Evolutionary conservation across 192 early-diverging fungal genomes (phyloP).

Genomic region (Fimicolochytrium jonesii): DNA sequence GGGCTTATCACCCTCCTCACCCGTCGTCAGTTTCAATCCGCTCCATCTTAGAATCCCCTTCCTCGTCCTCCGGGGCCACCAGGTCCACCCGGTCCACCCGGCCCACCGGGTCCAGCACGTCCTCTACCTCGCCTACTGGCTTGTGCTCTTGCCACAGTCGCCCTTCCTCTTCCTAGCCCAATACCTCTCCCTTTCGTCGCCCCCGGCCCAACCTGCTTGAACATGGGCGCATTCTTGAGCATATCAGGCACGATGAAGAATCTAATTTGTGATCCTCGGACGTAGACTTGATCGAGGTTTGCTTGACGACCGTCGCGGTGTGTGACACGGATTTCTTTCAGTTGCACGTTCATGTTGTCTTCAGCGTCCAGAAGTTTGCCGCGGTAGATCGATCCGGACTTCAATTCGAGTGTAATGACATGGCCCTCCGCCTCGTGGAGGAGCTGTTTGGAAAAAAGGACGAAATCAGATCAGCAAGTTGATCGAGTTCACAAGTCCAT

Average conservation of each 20-base stretch:
- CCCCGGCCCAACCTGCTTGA: conserved; percentile 85
- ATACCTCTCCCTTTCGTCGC: conserved; percentile 77
- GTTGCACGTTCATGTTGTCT: conserved; percentile 99
- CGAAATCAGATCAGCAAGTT: background rate
- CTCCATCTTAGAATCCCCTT: no score
- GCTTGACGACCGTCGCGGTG: conserved; percentile 85
- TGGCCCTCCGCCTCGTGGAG: conserved; percentile 98
- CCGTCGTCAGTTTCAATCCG: no score
- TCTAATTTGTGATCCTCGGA: conserved; percentile 77
- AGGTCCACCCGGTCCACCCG: conserved; percentile 9
- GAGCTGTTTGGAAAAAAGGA: conserved; percentile 42
- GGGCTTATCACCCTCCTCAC: no score
- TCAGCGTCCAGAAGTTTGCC: conserved; percentile 93
- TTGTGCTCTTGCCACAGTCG: conserved; percentile 79
- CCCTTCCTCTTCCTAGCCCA: conserved; percentile 75
- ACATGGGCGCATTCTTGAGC: conserved; percentile 99
- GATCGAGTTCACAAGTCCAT: background rate
- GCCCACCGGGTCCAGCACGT: background rate
- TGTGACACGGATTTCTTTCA: conserved; percentile 90
- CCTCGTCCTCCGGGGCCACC: no score
- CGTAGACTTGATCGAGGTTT: conserved; percentile 93
- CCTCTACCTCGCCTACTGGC: conserved; percentile 28
- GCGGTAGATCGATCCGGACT: conserved; percentile 90
- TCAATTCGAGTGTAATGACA: conserved; percentile 91
- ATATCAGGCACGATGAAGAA: conserved; percentile 99